Percentiles rank a stretch among this genome's conserved stretches.
phyloP scores from a whole-genome alignment of 331 rosid genomes.

The Rosa hybrid region DNA sequence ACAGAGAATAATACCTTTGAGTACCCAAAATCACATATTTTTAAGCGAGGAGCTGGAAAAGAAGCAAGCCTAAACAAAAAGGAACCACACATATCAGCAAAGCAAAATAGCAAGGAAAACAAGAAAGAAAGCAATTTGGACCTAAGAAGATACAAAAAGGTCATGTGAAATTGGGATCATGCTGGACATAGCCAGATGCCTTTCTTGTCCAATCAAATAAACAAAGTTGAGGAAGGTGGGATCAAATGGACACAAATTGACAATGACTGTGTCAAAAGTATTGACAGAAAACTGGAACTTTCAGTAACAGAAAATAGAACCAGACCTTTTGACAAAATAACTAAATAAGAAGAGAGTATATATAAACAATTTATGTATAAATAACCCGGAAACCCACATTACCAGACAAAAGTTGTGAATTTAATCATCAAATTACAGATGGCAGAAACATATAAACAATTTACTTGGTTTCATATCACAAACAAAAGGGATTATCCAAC shows the following conservation, averaged over 20 bases:
- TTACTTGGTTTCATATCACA: too few relatives aligned
- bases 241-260: neutral
- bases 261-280: neutral
- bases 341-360: too few relatives aligned
- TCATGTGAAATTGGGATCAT: too few relatives aligned
- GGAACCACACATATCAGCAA: constrained; percentile 18
- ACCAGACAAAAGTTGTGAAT: constrained; percentile 47
- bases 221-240: neutral
- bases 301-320: neutral
- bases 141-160: too few relatives aligned
- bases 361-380: too few relatives aligned
- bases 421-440: too few relatives aligned
- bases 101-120: neutral
- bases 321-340: neutral
- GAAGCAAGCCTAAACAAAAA: constrained; percentile 77
- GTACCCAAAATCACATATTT: constrained; percentile 97
- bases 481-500: too few relatives aligned
- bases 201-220: too few relatives aligned
- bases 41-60: constrained; percentile 78
- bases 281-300: neutral
- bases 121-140: neutral
- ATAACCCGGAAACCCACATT: too few relatives aligned
- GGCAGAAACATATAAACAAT: too few relatives aligned
- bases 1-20: constrained; percentile 61
- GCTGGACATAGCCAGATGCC: too few relatives aligned